Evolutionary conservation across 2,329 filamentous ascomycete species (phyloP).

Genomic region (Fusarium paranaense): DNA sequence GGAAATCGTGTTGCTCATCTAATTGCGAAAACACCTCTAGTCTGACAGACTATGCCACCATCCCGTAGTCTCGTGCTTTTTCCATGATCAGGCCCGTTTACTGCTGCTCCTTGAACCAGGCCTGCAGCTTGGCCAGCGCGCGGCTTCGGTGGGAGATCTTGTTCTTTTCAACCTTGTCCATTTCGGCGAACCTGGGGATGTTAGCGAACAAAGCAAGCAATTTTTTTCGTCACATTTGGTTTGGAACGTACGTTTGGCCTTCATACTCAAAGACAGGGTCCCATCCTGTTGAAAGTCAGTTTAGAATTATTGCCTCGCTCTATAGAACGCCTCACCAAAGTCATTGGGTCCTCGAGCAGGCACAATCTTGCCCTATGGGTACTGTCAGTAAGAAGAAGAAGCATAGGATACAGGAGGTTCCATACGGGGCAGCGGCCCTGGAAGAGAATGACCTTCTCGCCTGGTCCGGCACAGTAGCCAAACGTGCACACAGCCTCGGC

Average conservation of each 20-base stretch:
- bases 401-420: slow-evolving; percentile 1
- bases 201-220: slow-evolving; percentile 20
- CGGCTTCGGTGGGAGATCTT: slow-evolving; percentile 90
- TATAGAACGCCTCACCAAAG: slow-evolving; percentile 74
- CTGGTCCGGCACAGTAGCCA: slow-evolving; percentile 88
- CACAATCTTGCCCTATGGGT: slow-evolving; percentile 78
- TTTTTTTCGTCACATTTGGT: neutral
- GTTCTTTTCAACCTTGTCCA: slow-evolving; percentile 91
- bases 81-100: neutral
- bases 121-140: slow-evolving; percentile 87
- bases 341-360: slow-evolving; percentile 80
- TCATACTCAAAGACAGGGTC: slow-evolving; percentile 96
- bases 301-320: neutral
- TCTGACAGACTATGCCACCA: slow-evolving; percentile 31
- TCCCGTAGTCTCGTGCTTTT: neutral
- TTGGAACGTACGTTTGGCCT: slow-evolving; percentile 75
- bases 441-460: slow-evolving; percentile 86
- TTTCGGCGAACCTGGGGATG: slow-evolving; percentile 80
- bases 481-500: slow-evolving; percentile 97
- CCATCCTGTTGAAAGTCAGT: slow-evolving; percentile 74
- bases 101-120: slow-evolving; percentile 73
- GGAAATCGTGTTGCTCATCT: slow-evolving; percentile 9
- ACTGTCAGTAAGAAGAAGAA: neutral
- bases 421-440: slow-evolving; percentile 86
- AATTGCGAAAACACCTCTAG: slow-evolving; percentile 3